Percentiles rank a stretch among this genome's conserved stretches.
Conservation (phyloP, 257 asterid species). For the Verbena officinalis region DNA sequence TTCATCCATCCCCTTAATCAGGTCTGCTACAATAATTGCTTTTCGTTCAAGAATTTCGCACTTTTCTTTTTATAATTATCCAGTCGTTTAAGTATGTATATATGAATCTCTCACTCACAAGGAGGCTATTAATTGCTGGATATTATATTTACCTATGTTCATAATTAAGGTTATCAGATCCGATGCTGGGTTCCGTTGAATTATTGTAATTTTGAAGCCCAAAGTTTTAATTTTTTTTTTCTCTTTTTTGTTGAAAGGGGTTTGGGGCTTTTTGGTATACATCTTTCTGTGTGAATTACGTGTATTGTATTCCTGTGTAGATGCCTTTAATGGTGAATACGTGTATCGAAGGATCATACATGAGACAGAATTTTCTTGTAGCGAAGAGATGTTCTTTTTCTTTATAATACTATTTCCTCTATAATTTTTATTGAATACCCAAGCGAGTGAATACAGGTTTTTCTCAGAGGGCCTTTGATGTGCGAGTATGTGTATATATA, state of each 20-base stretch:
- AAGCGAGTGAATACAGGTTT: not conserved
- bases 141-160: slow-evolving; percentile 5
- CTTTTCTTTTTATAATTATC: not conserved
- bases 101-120: not conserved
- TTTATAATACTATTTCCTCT: not conserved
- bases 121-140: not conserved
- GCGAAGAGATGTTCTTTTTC: not conserved
- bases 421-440: not conserved
- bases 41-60: not conserved
- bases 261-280: not conserved
- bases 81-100: not conserved
- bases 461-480: not conserved
- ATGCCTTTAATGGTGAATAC: not conserved
- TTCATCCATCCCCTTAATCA: slow-evolving; percentile 24
- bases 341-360: not conserved
- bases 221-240: not conserved
- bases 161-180: slow-evolving; percentile 16
- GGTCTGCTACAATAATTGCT: slow-evolving; percentile 6
- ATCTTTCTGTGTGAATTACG: not conserved
- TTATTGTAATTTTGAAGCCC: not conserved
- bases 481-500: not conserved
- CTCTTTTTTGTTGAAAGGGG: slow-evolving; percentile 7
- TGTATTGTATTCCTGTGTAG: not conserved
- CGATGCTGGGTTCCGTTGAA: slow-evolving; percentile 9
- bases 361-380: not conserved